A percentile compares a stretch with the other conserved stretches of the same genome.
phyloP scores from a whole-genome alignment of 495 filamentous ascomycete species.

The Aspergillus mulundensis region DNA sequence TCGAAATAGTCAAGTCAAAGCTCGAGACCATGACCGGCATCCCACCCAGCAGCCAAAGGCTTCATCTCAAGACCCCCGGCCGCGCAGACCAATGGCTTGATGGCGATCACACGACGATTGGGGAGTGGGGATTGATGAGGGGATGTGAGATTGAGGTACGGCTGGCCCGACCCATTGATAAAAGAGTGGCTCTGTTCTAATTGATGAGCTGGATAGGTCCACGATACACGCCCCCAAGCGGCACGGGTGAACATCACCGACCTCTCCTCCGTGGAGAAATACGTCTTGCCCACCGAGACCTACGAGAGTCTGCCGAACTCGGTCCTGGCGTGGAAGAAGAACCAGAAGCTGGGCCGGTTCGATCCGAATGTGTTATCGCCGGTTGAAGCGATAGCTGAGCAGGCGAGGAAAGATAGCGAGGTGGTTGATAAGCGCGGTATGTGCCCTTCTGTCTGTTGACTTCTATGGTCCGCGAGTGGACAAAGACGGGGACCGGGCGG shows the following conservation, averaged over 20 bases:
- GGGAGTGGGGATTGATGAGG: conserved; percentile 38
- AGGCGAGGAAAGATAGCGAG: conserved; percentile 57
- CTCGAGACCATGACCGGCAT: conserved; percentile 93
- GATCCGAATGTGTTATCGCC: conserved; percentile 73
- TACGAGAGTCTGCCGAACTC: conserved; percentile 82
- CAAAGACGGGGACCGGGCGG: neutral
- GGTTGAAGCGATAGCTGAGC: conserved; percentile 57
- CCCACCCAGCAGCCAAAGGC: conserved; percentile 71
- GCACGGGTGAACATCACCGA: conserved; percentile 74
- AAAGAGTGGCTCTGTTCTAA: neutral
- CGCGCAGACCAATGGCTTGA: conserved; percentile 38
- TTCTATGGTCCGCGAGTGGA: neutral
- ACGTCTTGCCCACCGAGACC: conserved; percentile 70
- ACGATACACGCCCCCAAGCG: conserved; percentile 69
- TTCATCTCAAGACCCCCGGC: conserved; percentile 45
- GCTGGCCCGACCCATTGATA: neutral
- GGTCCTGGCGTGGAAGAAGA: conserved; percentile 90
- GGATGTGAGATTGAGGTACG: conserved; percentile 44
- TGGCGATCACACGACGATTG: conserved; percentile 31
- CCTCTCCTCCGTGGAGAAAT: conserved; percentile 77
- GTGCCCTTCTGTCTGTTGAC: conserved; percentile 4
- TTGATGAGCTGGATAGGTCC: conserved; percentile 51
- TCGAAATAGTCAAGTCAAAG: conserved; percentile 79
- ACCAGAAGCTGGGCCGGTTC: conserved; percentile 88
- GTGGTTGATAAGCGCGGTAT: conserved; percentile 62